These are phyloP conservation scores for Blastobotrys terrestris DNA, from an alignment of 805 yeast species.

Conservation along the genomic window DNA sequence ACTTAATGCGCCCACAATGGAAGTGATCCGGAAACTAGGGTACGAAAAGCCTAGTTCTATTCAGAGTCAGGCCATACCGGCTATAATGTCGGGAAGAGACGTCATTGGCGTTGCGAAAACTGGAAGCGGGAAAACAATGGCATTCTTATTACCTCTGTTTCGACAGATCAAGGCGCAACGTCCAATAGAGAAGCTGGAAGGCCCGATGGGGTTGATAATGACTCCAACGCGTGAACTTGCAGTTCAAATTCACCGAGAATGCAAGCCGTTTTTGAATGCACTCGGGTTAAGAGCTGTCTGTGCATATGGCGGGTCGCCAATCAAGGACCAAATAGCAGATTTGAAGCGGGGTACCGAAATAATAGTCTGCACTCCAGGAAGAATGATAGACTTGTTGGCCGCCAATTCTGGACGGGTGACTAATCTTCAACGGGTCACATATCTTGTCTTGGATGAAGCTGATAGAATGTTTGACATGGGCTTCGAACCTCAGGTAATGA, in stretches of 20 bases:
- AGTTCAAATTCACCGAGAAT: slow-evolving; percentile 68
- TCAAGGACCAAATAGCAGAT: slow-evolving; percentile 74
- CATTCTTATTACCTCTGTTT: slow-evolving; percentile 77
- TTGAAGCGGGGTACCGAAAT: slow-evolving; percentile 73
- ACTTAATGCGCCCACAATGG: slow-evolving; percentile 52
- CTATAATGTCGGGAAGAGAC: slow-evolving; percentile 84
- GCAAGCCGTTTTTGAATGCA: slow-evolving; percentile 48
- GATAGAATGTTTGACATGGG: slow-evolving; percentile 97
- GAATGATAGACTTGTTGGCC: slow-evolving; percentile 81
- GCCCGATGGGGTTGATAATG: slow-evolving; percentile 73
- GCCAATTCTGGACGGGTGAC: slow-evolving; percentile 76
- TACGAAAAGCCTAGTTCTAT: slow-evolving; percentile 75
- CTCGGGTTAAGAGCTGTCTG: slow-evolving; percentile 55
- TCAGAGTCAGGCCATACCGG: slow-evolving; percentile 87
- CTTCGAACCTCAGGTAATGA: slow-evolving; percentile 90
- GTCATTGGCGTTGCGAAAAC: slow-evolving; percentile 93
- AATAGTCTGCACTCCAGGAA: slow-evolving; percentile 90
- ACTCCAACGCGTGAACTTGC: slow-evolving; percentile 95
- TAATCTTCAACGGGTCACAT: slow-evolving; percentile 62
- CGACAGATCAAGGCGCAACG: slow-evolving; percentile 77
- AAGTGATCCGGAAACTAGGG: slow-evolving; percentile 44
- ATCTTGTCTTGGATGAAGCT: slow-evolving; percentile 90
- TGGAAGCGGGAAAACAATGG: slow-evolving; percentile 92
- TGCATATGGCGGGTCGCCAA: slow-evolving; percentile 87
- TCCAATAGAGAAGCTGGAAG: slow-evolving; percentile 43